A percentile compares a stretch with the other conserved stretches of the same genome.
Evolutionary conservation across 2,329 filamentous ascomycete genomes (phyloP).

Genomic region (Colletotrichum cuscutae): DNA sequence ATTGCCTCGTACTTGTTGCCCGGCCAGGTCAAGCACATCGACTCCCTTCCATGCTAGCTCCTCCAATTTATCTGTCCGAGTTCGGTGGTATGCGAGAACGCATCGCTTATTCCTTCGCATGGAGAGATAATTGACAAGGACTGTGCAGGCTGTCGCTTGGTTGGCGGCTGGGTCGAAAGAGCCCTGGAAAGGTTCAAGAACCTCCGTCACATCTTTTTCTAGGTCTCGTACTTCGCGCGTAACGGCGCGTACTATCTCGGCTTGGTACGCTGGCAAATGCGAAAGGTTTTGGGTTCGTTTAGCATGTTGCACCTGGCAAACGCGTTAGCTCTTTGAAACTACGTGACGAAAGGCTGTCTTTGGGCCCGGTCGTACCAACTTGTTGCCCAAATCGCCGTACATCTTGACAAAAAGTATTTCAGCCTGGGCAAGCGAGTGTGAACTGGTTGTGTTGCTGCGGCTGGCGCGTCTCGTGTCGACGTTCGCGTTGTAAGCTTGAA

Average conservation of each 20-base stretch:
- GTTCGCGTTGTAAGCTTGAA: background rate
- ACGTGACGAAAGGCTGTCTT: background rate
- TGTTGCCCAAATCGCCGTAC: conserved; percentile 90
- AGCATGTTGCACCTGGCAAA: conserved; percentile 84
- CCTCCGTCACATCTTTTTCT: conserved; percentile 82
- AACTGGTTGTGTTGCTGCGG: background rate
- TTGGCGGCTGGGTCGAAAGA: conserved; percentile 87
- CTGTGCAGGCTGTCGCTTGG: conserved; percentile 84
- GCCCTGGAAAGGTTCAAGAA: conserved; percentile 85
- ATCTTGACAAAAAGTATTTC: conserved; percentile 58
- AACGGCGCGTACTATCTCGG: conserved; percentile 87
- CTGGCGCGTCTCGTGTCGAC: background rate
- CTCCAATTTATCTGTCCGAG: conserved; percentile 90
- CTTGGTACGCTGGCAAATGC: conserved; percentile 90
- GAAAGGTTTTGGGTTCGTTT: conserved; percentile 91
- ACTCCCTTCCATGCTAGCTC: conserved; percentile 92
- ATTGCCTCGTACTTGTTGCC: conserved; percentile 62
- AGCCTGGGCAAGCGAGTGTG: background rate
- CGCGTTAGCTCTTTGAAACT: conserved; percentile 34
- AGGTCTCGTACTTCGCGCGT: conserved; percentile 94
- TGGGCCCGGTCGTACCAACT: conserved; percentile 68
- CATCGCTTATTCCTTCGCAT: conserved; percentile 98
- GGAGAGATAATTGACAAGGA: conserved; percentile 92
- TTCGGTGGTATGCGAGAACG: conserved; percentile 91
- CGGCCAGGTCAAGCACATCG: conserved; percentile 79